These are phyloP conservation scores for Lactifluus volemus DNA, from an alignment of 768 basidiomycete species.

Conservation along the genomic window DNA sequence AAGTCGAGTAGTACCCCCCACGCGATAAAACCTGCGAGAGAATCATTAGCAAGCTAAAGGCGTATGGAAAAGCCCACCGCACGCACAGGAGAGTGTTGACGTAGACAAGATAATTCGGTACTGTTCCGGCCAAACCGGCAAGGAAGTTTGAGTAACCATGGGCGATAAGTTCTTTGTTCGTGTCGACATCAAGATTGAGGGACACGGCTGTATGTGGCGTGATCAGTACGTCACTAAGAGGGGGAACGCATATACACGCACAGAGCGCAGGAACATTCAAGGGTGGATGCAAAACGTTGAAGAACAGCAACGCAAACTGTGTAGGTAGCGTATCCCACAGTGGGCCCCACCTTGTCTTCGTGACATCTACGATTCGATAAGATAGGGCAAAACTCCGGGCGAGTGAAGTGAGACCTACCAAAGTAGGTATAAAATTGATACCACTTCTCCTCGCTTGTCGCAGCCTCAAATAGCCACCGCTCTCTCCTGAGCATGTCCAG, in stretches of 20 bases:
- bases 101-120: constrained; percentile 86
- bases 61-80: neutral
- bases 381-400: neutral
- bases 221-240: neutral
- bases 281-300: constrained; percentile 79
- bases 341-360: constrained; percentile 48
- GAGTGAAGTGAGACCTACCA: constrained; percentile 36
- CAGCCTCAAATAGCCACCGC: constrained; percentile 87
- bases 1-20: constrained; percentile 79
- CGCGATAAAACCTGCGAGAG: constrained; percentile 68
- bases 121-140: constrained; percentile 72
- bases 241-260: constrained; percentile 24
- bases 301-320: constrained; percentile 86
- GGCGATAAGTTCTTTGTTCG: constrained; percentile 84
- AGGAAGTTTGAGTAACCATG: constrained; percentile 90
- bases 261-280: constrained; percentile 87
- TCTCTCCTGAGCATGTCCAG: constrained; percentile 46
- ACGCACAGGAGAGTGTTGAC: constrained; percentile 51
- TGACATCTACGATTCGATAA: constrained; percentile 40
- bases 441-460: constrained; percentile 46
- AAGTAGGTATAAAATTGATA: constrained; percentile 80
- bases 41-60: constrained; percentile 16
- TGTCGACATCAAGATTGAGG: constrained; percentile 80
- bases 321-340: constrained; percentile 86
- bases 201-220: constrained; percentile 56